These are phyloP conservation scores for Penicillium silybi DNA, from an alignment of 495 filamentous ascomycete species.

Conservation along the genomic window DNA sequence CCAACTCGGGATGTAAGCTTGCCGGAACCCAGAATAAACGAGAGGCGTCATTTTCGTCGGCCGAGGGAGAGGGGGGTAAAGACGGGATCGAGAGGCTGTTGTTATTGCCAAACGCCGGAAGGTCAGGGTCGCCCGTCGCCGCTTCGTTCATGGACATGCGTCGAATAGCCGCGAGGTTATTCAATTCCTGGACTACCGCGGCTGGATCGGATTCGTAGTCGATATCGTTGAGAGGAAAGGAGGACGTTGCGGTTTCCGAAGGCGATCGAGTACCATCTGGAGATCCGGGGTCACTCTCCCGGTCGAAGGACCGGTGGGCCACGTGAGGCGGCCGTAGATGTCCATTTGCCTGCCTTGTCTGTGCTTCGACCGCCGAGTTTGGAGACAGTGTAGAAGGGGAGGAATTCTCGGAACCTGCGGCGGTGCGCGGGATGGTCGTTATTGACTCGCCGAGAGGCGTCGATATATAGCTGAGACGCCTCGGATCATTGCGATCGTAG, in stretches of 20 bases:
- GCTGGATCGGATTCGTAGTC: constrained; percentile 88
- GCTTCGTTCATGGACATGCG: constrained; percentile 99
- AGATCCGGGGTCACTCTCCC: constrained; percentile 50
- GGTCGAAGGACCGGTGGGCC: constrained; percentile 45
- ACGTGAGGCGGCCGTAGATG: constrained; percentile 37
- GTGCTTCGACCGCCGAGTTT: constrained; percentile 26
- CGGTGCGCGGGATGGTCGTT: constrained; percentile 40
- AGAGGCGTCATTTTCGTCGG: constrained; percentile 83
- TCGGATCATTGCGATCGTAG: constrained; percentile 58
- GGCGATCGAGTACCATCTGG: constrained; percentile 56
- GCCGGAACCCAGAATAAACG: constrained; percentile 95
- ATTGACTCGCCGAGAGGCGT: constrained; percentile 48
- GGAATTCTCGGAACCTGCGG: constrained; percentile 46
- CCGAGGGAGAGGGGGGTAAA: constrained; percentile 64
- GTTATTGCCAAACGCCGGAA: constrained; percentile 72
- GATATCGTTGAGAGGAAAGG: constrained; percentile 85
- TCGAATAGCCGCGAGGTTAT: constrained; percentile 89
- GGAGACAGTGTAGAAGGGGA: constrained; percentile 27
- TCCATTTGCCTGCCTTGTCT: constrained; percentile 34
- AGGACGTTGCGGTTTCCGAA: constrained; percentile 65
- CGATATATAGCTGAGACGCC: constrained; percentile 62
- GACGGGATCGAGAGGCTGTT: constrained; percentile 59
- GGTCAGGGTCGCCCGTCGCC: constrained; percentile 83
- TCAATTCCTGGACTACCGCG: constrained; percentile 91
- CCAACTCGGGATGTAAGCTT: constrained; percentile 87